Evolutionary conservation across 495 filamentous ascomycete species (phyloP).

Genomic region (Aspergillus haitiensis): DNA sequence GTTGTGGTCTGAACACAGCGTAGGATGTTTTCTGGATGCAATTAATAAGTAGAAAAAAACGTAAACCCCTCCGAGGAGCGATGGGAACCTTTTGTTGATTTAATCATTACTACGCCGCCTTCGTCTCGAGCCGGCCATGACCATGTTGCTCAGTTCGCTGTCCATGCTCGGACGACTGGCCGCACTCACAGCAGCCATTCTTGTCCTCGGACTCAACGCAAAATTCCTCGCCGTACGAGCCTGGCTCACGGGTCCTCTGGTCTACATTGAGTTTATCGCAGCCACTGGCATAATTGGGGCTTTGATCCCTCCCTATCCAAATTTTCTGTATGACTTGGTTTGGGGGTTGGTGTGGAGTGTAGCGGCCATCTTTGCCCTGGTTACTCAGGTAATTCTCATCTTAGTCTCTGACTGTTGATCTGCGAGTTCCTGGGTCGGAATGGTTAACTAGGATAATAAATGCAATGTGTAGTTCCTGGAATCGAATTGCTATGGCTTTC

Average conservation of each 20-base stretch:
- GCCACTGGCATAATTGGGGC: not conserved
- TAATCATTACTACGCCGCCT: no score
- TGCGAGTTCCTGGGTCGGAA: not conserved
- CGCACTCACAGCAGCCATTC: conserved; percentile 5
- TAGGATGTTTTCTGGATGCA: no score
- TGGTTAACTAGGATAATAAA: not conserved
- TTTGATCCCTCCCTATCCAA: conserved; percentile 15
- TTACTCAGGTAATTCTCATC: conserved; percentile 8
- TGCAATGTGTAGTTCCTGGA: conserved; percentile 13
- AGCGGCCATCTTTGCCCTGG: conserved; percentile 8
- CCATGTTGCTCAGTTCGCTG: conserved; percentile 4
- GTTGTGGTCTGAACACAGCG: no score
- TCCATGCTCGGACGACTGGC: not conserved
- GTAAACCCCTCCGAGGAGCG: no score
- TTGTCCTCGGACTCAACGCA: conserved; percentile 10
- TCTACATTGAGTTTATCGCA: conserved; percentile 9
- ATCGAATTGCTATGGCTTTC: conserved; percentile 15
- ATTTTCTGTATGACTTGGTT: conserved; percentile 15
- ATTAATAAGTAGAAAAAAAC: no score
- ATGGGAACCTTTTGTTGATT: no score
- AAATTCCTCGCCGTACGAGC: conserved; percentile 1
- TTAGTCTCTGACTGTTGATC: not conserved
- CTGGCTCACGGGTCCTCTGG: conserved; percentile 1
- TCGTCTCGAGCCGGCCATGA: not conserved
- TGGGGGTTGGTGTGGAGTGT: conserved; percentile 3